These are phyloP conservation scores for Peterozyma toletana DNA, from an alignment of 805 yeast genomes.

Conservation along the genomic window DNA sequence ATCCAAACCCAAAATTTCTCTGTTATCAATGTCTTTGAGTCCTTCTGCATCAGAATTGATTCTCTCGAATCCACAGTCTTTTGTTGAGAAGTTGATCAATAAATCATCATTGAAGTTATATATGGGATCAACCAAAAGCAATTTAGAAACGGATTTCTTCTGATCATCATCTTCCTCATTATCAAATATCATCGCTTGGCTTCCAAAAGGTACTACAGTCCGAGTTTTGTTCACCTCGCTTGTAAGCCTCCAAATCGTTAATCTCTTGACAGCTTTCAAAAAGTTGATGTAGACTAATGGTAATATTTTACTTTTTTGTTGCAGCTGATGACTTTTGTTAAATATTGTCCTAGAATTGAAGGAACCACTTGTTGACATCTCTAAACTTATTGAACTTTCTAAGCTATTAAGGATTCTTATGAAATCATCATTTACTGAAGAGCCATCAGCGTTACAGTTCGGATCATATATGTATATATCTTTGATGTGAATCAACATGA, in stretches of 20 bases:
- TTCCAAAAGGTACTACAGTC: conserved; percentile 42
- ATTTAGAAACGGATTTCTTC: conserved; percentile 9
- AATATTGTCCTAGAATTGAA: conserved; percentile 8
- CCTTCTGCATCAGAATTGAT: conserved; percentile 12
- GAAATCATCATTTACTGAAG: not conserved
- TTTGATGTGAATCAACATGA: conserved; percentile 6
- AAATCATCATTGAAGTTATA: conserved; percentile 38
- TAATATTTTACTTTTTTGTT: conserved; percentile 1
- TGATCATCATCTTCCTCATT: conserved; percentile 5
- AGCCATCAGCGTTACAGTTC: not conserved
- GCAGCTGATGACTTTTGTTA: not conserved
- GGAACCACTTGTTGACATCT: conserved; percentile 3
- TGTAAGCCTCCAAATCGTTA: conserved; percentile 21
- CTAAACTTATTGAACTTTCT: not conserved
- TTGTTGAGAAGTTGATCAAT: conserved; percentile 25
- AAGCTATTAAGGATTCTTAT: not conserved
- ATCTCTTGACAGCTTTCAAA: conserved; percentile 40
- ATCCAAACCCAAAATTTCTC: no score
- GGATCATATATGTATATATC: conserved; percentile 7
- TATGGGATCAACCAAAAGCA: conserved; percentile 40
- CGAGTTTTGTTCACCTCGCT: conserved; percentile 22
- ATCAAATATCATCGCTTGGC: conserved; percentile 26
- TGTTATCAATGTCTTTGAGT: conserved; percentile 19
- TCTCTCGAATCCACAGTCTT: conserved; percentile 12
- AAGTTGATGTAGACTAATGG: conserved; percentile 33